These are phyloP conservation scores for Ogataea henricii DNA, from an alignment of 805 yeast species.

Conservation along the genomic window DNA sequence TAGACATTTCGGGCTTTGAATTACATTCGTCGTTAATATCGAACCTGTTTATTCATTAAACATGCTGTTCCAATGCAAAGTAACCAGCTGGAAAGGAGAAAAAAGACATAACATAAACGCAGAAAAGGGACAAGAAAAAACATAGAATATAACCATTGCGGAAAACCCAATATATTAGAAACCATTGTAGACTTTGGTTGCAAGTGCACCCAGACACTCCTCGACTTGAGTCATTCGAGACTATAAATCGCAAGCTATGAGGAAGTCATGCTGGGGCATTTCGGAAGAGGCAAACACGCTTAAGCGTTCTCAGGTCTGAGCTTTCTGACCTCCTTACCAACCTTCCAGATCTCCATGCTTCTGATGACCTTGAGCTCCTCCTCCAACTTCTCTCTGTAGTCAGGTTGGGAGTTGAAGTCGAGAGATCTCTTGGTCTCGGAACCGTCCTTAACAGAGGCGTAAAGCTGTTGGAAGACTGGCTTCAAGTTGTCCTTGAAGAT, in stretches of 20 bases:
- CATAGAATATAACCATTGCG: slow-evolving; percentile 9
- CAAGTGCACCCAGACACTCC: background rate
- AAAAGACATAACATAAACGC: slow-evolving; percentile 9
- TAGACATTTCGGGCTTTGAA: slow-evolving; percentile 8
- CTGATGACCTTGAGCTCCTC: slow-evolving; percentile 90
- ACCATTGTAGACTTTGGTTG: background rate
- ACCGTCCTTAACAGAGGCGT: slow-evolving; percentile 94
- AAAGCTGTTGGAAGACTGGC: slow-evolving; percentile 96
- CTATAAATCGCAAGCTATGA: slow-evolving; percentile 12
- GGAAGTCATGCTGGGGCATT: background rate
- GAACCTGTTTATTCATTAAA: slow-evolving; percentile 44
- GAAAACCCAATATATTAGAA: slow-evolving; percentile 7
- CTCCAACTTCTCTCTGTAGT: slow-evolving; percentile 96
- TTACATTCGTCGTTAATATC: slow-evolving; percentile 7
- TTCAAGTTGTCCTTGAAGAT: slow-evolving; percentile 97
- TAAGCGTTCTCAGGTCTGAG: slow-evolving; percentile 99
- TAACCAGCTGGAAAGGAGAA: slow-evolving; percentile 13
- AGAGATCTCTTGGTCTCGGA: slow-evolving; percentile 97
- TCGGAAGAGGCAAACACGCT: background rate
- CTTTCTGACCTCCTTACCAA: slow-evolving; percentile 99
- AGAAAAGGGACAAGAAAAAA: slow-evolving; percentile 9
- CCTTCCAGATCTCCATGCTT: slow-evolving; percentile 98
- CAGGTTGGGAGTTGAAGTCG: slow-evolving; percentile 97
- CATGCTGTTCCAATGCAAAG: slow-evolving; percentile 39
- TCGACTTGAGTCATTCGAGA: slow-evolving; percentile 20